A percentile compares a stretch with the other conserved stretches of the same genome.
phyloP scores from a whole-genome alignment of 768 basidiomycete genomes.

The Podaxis sp. region DNA sequence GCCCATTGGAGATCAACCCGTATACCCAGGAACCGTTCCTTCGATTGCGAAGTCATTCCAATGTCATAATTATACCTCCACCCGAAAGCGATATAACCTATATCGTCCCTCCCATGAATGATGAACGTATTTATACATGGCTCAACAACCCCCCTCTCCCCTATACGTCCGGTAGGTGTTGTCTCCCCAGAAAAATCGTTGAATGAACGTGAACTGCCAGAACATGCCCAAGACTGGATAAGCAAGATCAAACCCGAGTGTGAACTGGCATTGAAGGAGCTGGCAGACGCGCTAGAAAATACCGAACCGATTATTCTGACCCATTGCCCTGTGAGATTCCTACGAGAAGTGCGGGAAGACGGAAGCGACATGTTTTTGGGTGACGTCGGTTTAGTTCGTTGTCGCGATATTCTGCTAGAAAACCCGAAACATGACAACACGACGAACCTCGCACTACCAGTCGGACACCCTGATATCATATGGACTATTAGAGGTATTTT shows the following conservation, averaged over 20 bases:
- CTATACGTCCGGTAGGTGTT: constrained; percentile 37
- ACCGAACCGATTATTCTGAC: constrained; percentile 33
- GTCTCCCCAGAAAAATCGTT: neutral
- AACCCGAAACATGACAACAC: constrained; percentile 24
- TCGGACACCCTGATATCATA: constrained; percentile 54
- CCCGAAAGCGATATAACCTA: constrained; percentile 42
- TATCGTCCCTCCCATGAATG: constrained; percentile 44
- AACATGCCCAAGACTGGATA: constrained; percentile 32
- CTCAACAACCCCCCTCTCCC: constrained; percentile 52
- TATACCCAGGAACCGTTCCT: constrained; percentile 44
- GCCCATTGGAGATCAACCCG: constrained; percentile 32
- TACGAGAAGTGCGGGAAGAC: constrained; percentile 55
- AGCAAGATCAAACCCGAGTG: constrained; percentile 24
- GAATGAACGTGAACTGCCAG: constrained; percentile 20
- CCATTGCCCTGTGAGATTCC: constrained; percentile 44
- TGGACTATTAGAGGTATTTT: constrained; percentile 60
- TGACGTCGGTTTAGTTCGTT: constrained; percentile 36
- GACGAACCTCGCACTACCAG: constrained; percentile 35
- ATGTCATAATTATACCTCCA: constrained; percentile 61
- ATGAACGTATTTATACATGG: constrained; percentile 43
- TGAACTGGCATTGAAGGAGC: constrained; percentile 29
- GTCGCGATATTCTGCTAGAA: constrained; percentile 20
- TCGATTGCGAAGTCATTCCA: constrained; percentile 44
- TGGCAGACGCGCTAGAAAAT: constrained; percentile 23
- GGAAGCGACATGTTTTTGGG: constrained; percentile 58